phyloP scores from a whole-genome alignment of 768 basidiomycete species.

The Pleurotus platypus region DNA sequence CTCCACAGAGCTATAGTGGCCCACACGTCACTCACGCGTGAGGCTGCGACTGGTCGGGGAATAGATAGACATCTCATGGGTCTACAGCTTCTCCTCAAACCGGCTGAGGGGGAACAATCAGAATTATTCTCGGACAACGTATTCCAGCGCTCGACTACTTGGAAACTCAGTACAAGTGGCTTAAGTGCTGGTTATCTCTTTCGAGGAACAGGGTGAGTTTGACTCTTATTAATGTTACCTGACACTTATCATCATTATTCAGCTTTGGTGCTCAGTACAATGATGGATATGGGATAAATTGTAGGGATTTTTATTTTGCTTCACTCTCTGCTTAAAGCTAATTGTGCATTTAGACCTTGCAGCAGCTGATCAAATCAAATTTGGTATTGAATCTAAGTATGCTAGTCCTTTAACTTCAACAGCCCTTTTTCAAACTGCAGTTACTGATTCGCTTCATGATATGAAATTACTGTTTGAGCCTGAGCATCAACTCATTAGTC shows the following conservation, averaged over 20 bases:
- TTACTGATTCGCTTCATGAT: constrained; percentile 61
- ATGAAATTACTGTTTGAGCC: constrained; percentile 47
- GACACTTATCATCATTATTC: neutral
- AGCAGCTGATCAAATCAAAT: constrained; percentile 76
- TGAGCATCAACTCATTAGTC: constrained; percentile 16
- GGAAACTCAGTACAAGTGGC: constrained; percentile 90
- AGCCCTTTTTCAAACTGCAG: constrained; percentile 52
- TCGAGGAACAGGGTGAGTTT: constrained; percentile 75
- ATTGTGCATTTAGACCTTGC: constrained; percentile 59
- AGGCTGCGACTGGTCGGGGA: constrained; percentile 77
- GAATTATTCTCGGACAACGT: constrained; percentile 74
- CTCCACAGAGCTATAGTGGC: constrained; percentile 66
- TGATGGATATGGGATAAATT: constrained; percentile 94
- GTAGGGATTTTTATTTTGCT: constrained; percentile 37
- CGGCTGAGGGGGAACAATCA: constrained; percentile 50
- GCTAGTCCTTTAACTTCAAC: constrained; percentile 73
- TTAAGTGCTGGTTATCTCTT: constrained; percentile 84
- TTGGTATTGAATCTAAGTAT: constrained; percentile 90
- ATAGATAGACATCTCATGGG: constrained; percentile 93
- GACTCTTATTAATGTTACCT: neutral
- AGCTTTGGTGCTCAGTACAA: constrained; percentile 78
- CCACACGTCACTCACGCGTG: constrained; percentile 70
- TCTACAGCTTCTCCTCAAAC: constrained; percentile 59
- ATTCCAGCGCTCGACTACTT: constrained; percentile 70
- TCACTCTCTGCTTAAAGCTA: constrained; percentile 3